These are phyloP conservation scores for Jacaranda mimosifolia DNA, from an alignment of 257 asterid species.

Conservation along the genomic window DNA sequence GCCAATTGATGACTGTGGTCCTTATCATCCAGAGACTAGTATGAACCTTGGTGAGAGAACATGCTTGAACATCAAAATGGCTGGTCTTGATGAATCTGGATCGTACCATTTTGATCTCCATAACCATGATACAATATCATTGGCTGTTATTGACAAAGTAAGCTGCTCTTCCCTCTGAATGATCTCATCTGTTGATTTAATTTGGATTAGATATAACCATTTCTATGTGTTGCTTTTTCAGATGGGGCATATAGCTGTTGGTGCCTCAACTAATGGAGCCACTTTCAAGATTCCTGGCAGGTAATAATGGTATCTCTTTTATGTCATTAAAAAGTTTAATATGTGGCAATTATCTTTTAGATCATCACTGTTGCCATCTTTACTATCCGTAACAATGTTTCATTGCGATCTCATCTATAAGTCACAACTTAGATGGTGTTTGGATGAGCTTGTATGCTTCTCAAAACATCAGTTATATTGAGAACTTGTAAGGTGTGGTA, in stretches of 20 bases:
- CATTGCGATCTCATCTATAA: constrained; percentile 1
- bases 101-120: constrained; percentile 51
- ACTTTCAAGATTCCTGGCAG: constrained; percentile 97
- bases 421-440: background rate
- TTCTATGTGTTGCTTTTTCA: constrained; percentile 39
- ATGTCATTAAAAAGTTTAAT: background rate
- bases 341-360: background rate
- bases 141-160: constrained; percentile 95
- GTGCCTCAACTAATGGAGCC: constrained; percentile 98
- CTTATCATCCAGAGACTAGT: constrained; percentile 59
- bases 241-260: constrained; percentile 86
- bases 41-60: constrained; percentile 30
- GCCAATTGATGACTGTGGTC: constrained; percentile 82
- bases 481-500: too few relatives aligned
- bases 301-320: constrained; percentile 44
- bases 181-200: constrained; percentile 11
- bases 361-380: background rate
- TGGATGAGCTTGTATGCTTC: too few relatives aligned
- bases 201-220: constrained; percentile 15
- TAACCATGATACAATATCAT: constrained; percentile 94
- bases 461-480: too few relatives aligned
- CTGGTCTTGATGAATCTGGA: constrained; percentile 40
- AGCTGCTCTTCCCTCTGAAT: constrained; percentile 36
- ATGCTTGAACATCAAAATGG: constrained; percentile 43
- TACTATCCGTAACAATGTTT: background rate